These are phyloP conservation scores for Podospora conica DNA, from an alignment of 495 filamentous ascomycete genomes.

Conservation along the genomic window DNA sequence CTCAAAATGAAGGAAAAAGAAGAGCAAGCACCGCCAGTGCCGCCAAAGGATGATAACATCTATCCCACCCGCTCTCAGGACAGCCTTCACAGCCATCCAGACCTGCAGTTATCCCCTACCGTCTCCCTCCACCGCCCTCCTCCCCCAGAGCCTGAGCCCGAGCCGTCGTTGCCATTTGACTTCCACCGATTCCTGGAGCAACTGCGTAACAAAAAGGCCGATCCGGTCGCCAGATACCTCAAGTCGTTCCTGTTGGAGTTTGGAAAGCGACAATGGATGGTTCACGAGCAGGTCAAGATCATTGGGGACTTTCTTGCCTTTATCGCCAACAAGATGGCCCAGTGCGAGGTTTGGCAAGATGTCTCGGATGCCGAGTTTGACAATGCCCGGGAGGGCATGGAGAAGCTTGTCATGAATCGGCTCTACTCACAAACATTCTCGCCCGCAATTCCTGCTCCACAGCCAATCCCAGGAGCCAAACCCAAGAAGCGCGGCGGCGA, in stretches of 20 bases:
- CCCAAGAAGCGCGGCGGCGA: constrained; percentile 63
- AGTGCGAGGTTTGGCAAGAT: constrained; percentile 93
- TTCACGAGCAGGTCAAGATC: constrained; percentile 98
- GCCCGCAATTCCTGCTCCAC: constrained; percentile 76
- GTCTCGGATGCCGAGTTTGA: constrained; percentile 97
- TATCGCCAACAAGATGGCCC: constrained; percentile 97
- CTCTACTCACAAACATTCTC: constrained; percentile 96
- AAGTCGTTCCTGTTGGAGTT: constrained; percentile 93
- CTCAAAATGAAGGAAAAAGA: constrained; percentile 36
- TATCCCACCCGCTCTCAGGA: constrained; percentile 33
- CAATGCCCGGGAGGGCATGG: constrained; percentile 98
- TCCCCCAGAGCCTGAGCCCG: constrained; percentile 80
- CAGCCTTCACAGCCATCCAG: constrained; percentile 26
- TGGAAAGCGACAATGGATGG: constrained; percentile 98
- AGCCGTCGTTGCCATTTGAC: constrained; percentile 87
- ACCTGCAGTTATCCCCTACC: constrained; percentile 45
- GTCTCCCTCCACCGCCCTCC: constrained; percentile 60
- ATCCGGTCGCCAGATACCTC: constrained; percentile 92
- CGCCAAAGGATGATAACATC: constrained; percentile 42
- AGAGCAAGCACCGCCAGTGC: constrained; percentile 46
- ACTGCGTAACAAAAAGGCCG: constrained; percentile 87
- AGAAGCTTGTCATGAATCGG: constrained; percentile 99
- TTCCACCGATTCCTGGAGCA: constrained; percentile 97
- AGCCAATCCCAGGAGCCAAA: constrained; percentile 63
- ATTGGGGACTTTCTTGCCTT: constrained; percentile 96